Percentiles rank a stretch among this genome's conserved stretches.
Conservation (phyloP, 2,329 filamentous ascomycete species). For the Sporothrix pallida region DNA sequence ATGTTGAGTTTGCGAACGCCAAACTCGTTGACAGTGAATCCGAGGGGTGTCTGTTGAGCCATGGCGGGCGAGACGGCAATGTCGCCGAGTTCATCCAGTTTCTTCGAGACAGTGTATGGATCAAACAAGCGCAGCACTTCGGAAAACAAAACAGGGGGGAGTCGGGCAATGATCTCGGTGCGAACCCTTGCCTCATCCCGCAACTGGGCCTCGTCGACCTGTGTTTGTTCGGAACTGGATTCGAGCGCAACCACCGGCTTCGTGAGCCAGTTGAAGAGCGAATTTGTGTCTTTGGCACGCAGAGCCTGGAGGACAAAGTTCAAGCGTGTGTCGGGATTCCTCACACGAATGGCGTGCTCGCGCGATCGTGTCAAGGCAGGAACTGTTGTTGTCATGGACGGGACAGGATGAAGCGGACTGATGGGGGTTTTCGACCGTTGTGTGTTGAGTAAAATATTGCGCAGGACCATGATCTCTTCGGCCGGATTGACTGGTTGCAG, state of each 20-base stretch:
- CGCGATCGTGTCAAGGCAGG: background rate
- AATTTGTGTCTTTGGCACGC: background rate
- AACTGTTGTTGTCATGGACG: background rate
- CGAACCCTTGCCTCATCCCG: background rate
- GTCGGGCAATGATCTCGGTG: conserved; percentile 30
- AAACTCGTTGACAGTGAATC: conserved; percentile 49
- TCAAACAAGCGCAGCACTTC: conserved; percentile 68
- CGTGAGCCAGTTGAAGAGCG: conserved; percentile 13
- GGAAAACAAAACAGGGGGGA: conserved; percentile 65
- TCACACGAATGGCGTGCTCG: background rate
- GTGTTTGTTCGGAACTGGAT: background rate
- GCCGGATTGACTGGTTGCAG: background rate
- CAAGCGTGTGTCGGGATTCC: background rate
- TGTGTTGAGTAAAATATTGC: conserved; percentile 4
- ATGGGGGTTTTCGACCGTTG: background rate
- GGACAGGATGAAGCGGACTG: background rate
- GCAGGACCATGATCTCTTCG: background rate
- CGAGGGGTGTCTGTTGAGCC: conserved; percentile 48
- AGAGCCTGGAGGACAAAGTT: conserved; percentile 12
- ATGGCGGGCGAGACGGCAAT: conserved; percentile 50
- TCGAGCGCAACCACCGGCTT: background rate
- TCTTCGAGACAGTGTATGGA: conserved; percentile 56
- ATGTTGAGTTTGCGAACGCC: conserved; percentile 54
- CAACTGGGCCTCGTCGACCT: background rate
- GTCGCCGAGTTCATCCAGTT: conserved; percentile 56